A percentile compares a stretch with the other conserved stretches of the same genome.
Evolutionary conservation across 2,329 filamentous ascomycete genomes (phyloP).

Genomic region (Zalaria sp.): DNA sequence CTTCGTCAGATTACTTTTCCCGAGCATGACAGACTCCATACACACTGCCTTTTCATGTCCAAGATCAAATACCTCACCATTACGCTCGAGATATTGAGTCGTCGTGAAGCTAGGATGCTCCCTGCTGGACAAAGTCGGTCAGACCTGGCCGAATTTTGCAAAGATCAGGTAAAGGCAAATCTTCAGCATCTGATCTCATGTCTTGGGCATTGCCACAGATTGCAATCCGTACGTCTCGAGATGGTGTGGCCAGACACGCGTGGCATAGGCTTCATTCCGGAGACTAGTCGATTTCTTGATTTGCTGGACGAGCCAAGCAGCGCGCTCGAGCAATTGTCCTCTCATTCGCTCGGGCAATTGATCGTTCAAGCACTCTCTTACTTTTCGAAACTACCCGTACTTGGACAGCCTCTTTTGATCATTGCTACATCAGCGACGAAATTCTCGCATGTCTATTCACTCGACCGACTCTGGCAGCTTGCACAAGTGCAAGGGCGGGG

Average conservation of each 20-base stretch:
- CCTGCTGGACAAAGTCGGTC: neutral
- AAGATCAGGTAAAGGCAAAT: neutral
- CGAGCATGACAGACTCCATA: neutral
- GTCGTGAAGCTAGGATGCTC: neutral
- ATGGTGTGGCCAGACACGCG: neutral
- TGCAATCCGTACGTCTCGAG: neutral
- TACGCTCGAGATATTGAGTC: neutral
- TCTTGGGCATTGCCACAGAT: neutral
- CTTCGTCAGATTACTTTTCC: neutral
- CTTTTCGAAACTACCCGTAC: neutral
- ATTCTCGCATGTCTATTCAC: conserved; percentile 9
- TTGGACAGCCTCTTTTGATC: neutral
- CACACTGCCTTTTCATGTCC: neutral
- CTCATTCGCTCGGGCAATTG: neutral
- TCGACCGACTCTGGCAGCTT: neutral
- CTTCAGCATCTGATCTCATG: neutral
- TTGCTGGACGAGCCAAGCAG: neutral
- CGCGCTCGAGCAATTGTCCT: neutral
- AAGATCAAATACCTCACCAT: neutral
- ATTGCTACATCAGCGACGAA: neutral
- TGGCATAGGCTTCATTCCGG: neutral
- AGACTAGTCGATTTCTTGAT: neutral
- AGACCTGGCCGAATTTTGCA: neutral
- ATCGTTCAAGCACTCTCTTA: neutral
- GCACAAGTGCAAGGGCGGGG: no score